These are phyloP conservation scores for Leccinellum rugosiceps DNA, from an alignment of 768 basidiomycete genomes.

Conservation along the genomic window DNA sequence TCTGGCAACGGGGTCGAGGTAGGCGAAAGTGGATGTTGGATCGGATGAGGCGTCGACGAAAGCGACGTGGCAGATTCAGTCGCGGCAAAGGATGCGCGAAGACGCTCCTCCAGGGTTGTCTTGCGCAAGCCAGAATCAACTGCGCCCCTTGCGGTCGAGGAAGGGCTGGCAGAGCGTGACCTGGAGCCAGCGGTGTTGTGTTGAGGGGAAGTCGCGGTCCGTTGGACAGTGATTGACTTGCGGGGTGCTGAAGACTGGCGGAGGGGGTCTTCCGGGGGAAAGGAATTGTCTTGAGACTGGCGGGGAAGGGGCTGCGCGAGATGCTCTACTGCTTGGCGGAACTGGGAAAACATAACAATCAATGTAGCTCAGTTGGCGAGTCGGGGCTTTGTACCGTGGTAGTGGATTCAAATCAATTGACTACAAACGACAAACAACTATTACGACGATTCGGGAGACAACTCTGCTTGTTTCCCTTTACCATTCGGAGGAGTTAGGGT, in stretches of 20 bases:
- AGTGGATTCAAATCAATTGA: constrained; percentile 1
- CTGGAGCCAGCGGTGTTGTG: constrained; percentile 14
- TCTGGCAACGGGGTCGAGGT: constrained; percentile 43
- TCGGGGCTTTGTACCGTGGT: background rate
- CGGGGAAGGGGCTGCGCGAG: constrained; percentile 50
- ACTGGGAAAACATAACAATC: constrained; percentile 72
- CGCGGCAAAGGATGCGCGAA: constrained; percentile 61
- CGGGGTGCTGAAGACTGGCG: constrained; percentile 51
- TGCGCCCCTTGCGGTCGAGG: constrained; percentile 11
- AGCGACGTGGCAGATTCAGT: too few relatives aligned
- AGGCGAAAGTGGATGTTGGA: constrained; percentile 40
- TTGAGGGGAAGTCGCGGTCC: constrained; percentile 40
- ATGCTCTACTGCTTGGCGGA: constrained; percentile 70
- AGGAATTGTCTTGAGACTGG: constrained; percentile 32
- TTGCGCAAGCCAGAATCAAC: constrained; percentile 38
- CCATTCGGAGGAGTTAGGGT: constrained; percentile 33
- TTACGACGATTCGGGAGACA: constrained; percentile 10
- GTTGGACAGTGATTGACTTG: constrained; percentile 58
- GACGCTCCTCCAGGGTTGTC: constrained; percentile 69
- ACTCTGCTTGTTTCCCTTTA: constrained; percentile 59
- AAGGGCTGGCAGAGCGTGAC: constrained; percentile 26
- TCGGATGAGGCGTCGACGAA: too few relatives aligned
- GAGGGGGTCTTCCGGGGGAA: constrained; percentile 26
- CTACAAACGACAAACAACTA: constrained; percentile 9
- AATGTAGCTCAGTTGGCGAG: too few relatives aligned